These are phyloP conservation scores for Aspergillus viridinutans DNA, from an alignment of 2,329 filamentous ascomycete species.

Conservation along the genomic window DNA sequence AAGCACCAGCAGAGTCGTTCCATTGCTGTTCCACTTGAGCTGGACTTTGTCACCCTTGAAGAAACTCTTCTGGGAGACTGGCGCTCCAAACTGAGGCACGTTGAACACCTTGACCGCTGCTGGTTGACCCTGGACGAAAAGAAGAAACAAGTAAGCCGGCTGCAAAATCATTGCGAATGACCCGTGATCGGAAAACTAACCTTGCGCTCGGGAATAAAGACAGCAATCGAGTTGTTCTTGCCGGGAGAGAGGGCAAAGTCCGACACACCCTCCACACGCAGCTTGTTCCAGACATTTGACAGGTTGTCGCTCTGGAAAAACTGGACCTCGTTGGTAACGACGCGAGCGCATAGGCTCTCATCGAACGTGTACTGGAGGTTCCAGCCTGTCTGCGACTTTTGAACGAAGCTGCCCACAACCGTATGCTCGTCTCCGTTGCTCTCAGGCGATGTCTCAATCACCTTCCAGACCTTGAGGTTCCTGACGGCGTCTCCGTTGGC, in stretches of 20 bases:
- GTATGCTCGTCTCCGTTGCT: slow-evolving; percentile 54
- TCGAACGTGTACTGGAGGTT: slow-evolving; percentile 95
- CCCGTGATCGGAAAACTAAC: slow-evolving; percentile 43
- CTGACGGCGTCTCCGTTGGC: slow-evolving; percentile 89
- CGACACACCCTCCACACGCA: slow-evolving; percentile 82
- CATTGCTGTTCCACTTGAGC: slow-evolving; percentile 93
- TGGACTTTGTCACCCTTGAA: slow-evolving; percentile 99
- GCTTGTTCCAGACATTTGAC: slow-evolving; percentile 86
- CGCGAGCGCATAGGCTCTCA: slow-evolving; percentile 86
- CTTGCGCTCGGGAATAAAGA: slow-evolving; percentile 95
- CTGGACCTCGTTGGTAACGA: slow-evolving; percentile 95
- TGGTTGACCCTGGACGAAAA: slow-evolving; percentile 69
- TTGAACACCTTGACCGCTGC: slow-evolving; percentile 92
- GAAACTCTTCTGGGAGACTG: slow-evolving; percentile 96
- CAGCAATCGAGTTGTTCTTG: slow-evolving; percentile 84
- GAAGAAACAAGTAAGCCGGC: not conserved
- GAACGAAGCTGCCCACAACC: slow-evolving; percentile 84
- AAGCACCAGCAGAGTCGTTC: slow-evolving; percentile 87
- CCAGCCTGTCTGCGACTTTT: slow-evolving; percentile 94
- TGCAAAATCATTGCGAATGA: not conserved
- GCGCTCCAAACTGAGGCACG: slow-evolving; percentile 75
- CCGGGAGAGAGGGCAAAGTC: slow-evolving; percentile 89
- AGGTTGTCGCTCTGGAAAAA: slow-evolving; percentile 90
- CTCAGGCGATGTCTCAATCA: slow-evolving; percentile 62
- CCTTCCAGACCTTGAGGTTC: slow-evolving; percentile 96